A percentile compares a stretch with the other conserved stretches of the same genome.
phyloP scores from a whole-genome alignment of 345 rosid species.

The Pugionium dolabratum region DNA sequence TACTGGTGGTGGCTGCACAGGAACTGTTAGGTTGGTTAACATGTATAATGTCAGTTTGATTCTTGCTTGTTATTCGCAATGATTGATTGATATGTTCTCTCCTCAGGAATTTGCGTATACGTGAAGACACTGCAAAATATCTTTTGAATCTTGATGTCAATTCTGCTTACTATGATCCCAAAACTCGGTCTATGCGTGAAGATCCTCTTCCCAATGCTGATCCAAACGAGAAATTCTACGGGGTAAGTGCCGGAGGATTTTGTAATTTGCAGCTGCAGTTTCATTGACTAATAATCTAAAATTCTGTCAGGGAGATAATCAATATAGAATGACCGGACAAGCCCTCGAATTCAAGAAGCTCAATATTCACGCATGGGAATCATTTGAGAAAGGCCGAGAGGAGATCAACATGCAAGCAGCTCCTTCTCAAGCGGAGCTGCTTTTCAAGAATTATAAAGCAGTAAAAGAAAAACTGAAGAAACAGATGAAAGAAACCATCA shows the following conservation, averaged over 20 bases:
- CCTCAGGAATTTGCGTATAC: conserved; percentile 59
- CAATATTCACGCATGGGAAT: conserved; percentile 61
- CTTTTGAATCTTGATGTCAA: conserved; percentile 68
- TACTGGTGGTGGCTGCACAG: conserved; percentile 92
- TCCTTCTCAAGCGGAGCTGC: conserved; percentile 79
- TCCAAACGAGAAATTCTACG: conserved; percentile 76
- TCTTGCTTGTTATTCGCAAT: too few relatives aligned
- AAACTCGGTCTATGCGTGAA: conserved; percentile 77
- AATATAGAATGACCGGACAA: conserved; percentile 69
- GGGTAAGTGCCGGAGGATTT: conserved; percentile 33
- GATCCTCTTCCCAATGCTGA: conserved; percentile 88
- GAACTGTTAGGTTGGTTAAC: conserved; percentile 63
- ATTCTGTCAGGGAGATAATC: conserved; percentile 58
- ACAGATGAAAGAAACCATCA: conserved; percentile 53
- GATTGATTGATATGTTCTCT: too few relatives aligned
- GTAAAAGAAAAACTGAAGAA: conserved; percentile 58
- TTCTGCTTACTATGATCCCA: conserved; percentile 70
- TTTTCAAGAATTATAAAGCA: conserved; percentile 52
- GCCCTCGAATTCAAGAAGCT: conserved; percentile 72
- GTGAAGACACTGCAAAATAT: conserved; percentile 72
- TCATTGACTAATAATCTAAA: not conserved
- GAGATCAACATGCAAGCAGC: conserved; percentile 72
- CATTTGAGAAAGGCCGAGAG: conserved; percentile 75
- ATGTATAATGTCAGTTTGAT: too few relatives aligned
- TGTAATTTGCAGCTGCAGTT: not conserved